Base-by-base conservation (phyloP, 2,329 filamentous ascomycete species). In the Blastomyces silverae region DNA sequence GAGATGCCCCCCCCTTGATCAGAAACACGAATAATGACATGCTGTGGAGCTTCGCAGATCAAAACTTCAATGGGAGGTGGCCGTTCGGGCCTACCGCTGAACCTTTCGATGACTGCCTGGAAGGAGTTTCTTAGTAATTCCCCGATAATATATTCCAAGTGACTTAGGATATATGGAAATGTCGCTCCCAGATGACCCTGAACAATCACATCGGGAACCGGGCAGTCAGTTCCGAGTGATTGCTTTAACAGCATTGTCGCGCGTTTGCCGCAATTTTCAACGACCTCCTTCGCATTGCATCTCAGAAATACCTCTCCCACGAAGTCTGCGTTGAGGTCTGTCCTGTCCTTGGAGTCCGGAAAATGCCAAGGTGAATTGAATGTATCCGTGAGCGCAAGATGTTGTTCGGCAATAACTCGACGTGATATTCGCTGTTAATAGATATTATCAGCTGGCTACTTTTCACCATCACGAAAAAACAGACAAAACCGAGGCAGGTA, bases 101-200 rank as follows among this genome's bases (percentile, higher is more conserved):
- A 86, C 69, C 86, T 85, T 73, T 97, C 93, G 66, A 96, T 88
- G 48, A 94, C 87, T 25, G 92, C 92, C 77, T 97, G 92, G 20
- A 99, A 90, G 0, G 91, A 95, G 78, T 99, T 99, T 48, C 94
- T 88, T 31, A 99, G 82, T 28, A 99, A 86, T 79, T 99, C 94
- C 62, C 94, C 92, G 65, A 99, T 85, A 71, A 99, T 97, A 78
- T 99, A 99, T 78, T 99, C 93, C 62, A 99, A 84, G 75, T 97
- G 94, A 73, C 89, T 94, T 62, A 96, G 85, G 68, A 99, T 97
- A 73, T 97, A 99, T 1, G 95, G 94, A 73, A 99, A 99, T 42
- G 88, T 96, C 4, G 92, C 92, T 39, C 90, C 87, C 2, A 94
- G 82, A 73, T 99, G 92, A 28, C 95, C 94, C 67, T 89, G 84